Evolutionary conservation across 23 red algal genomes (phyloP).

Genomic region (Pyropia haitanensis): DNA sequence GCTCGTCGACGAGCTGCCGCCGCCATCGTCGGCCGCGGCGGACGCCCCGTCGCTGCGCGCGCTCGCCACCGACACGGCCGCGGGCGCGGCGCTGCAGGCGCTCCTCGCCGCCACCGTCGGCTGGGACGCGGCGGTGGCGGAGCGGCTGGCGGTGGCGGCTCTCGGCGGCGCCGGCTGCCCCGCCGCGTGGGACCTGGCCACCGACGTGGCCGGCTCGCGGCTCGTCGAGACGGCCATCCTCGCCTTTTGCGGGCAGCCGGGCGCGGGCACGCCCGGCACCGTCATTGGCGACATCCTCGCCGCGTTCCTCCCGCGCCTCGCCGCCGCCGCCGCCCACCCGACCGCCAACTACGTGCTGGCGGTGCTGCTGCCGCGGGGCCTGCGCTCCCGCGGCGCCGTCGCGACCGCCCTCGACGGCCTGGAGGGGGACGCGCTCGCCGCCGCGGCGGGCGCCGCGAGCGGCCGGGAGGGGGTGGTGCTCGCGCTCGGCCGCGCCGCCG

Average conservation of each 20-base stretch:
- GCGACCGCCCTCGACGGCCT: slow-evolving; percentile 36
- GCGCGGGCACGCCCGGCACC: not conserved
- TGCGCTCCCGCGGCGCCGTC: slow-evolving; percentile 34
- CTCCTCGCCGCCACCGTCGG: slow-evolving; percentile 25
- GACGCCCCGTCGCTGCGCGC: not conserved
- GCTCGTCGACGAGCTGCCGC: slow-evolving; percentile 10
- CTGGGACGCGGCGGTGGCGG: slow-evolving; percentile 6
- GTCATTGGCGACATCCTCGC: slow-evolving; percentile 7
- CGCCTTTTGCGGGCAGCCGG: slow-evolving; percentile 7
- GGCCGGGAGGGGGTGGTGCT: slow-evolving; percentile 43
- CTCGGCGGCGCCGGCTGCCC: slow-evolving; percentile 1
- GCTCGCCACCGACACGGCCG: slow-evolving; percentile 18
- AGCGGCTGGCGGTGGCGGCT: slow-evolving; percentile 14
- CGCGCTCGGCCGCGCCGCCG: slow-evolving; percentile 28
- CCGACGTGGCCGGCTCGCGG: slow-evolving; percentile 18
- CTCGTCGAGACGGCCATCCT: slow-evolving; percentile 37
- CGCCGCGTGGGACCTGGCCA: slow-evolving; percentile 3
- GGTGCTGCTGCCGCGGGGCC: slow-evolving; percentile 9
- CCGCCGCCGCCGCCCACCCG: slow-evolving; percentile 10
- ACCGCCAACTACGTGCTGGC: slow-evolving; percentile 52
- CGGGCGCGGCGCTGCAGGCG: slow-evolving; percentile 30
- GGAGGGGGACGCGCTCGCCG: slow-evolving; percentile 5
- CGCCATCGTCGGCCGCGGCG: not conserved
- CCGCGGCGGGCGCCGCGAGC: slow-evolving; percentile 15
- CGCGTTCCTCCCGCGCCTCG: slow-evolving; percentile 3